Conservation (phyloP, 192 early-diverging fungal genomes). For the Gaertneriomyces sp. region DNA sequence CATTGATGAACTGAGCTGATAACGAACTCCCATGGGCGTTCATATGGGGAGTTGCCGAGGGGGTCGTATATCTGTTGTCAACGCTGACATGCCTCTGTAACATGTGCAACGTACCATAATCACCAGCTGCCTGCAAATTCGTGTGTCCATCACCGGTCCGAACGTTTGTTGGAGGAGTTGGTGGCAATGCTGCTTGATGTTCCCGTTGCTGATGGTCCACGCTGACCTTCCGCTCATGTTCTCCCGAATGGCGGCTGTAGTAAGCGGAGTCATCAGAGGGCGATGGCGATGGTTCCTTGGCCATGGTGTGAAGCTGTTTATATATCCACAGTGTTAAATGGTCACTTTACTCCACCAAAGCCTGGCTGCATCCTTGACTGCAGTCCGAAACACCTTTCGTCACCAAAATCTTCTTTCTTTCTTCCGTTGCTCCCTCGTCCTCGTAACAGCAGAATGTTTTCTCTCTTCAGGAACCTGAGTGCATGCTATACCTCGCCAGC, state of each 20-base stretch:
- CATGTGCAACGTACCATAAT: not conserved
- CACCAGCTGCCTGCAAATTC: not conserved
- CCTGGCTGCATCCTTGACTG: too few relatives aligned
- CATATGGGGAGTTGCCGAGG: not conserved
- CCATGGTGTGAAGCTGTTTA: not conserved
- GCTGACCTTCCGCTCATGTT: not conserved
- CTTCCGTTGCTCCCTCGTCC: too few relatives aligned
- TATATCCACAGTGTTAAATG: too few relatives aligned
- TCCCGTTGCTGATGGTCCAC: not conserved
- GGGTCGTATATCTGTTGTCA: not conserved
- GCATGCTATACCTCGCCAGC: too few relatives aligned
- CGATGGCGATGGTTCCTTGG: not conserved
- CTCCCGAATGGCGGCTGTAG: constrained; percentile 14
- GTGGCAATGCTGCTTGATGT: not conserved
- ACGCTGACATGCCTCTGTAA: not conserved
- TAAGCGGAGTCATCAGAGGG: constrained; percentile 20
- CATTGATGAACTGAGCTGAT: too few relatives aligned
- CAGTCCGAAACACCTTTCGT: too few relatives aligned
- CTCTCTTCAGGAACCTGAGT: too few relatives aligned
- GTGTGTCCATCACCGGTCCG: not conserved
- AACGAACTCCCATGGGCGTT: not conserved
- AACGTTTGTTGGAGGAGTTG: not conserved
- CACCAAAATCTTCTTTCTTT: too few relatives aligned
- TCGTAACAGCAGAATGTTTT: too few relatives aligned
- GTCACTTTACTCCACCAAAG: too few relatives aligned